These are phyloP conservation scores for Alternaria sp. DNA, from an alignment of 2,329 filamentous ascomycete genomes.

Conservation along the genomic window DNA sequence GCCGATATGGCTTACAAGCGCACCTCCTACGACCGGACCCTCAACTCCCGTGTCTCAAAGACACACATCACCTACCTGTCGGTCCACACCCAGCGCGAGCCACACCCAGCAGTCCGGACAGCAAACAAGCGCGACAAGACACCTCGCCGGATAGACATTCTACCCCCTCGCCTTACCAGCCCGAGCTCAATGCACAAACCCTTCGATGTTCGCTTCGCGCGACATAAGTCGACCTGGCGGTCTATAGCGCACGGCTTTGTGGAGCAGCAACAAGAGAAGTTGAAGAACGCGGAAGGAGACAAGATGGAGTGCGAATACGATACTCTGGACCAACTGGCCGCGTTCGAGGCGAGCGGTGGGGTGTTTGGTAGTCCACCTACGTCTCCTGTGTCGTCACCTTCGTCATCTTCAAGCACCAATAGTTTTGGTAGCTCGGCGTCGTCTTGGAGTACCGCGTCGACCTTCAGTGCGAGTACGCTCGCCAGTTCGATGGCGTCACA, in stretches of 20 bases:
- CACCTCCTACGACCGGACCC: background rate
- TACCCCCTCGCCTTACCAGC: background rate
- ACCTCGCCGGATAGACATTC: background rate
- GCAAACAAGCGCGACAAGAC: background rate
- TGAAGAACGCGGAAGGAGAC: accelerated
- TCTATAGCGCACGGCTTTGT: background rate
- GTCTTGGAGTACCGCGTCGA: background rate
- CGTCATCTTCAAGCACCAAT: background rate
- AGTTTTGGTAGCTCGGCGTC: background rate
- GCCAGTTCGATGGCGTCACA: background rate
- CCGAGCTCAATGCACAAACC: background rate
- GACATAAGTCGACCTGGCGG: background rate
- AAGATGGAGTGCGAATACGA: background rate
- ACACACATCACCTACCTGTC: background rate
- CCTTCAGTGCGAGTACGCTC: background rate
- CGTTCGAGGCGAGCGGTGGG: background rate
- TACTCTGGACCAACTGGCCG: background rate
- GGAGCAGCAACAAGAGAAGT: background rate
- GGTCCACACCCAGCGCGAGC: background rate
- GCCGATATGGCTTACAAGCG: background rate
- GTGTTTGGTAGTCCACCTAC: background rate
- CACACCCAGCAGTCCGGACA: background rate
- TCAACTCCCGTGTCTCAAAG: background rate
- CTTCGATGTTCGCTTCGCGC: background rate
- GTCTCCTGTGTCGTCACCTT: accelerated